Percentiles rank a stretch among this genome's conserved stretches.
Conservation (phyloP, 2,329 filamentous ascomycete species). For the Xylariales sp. region DNA sequence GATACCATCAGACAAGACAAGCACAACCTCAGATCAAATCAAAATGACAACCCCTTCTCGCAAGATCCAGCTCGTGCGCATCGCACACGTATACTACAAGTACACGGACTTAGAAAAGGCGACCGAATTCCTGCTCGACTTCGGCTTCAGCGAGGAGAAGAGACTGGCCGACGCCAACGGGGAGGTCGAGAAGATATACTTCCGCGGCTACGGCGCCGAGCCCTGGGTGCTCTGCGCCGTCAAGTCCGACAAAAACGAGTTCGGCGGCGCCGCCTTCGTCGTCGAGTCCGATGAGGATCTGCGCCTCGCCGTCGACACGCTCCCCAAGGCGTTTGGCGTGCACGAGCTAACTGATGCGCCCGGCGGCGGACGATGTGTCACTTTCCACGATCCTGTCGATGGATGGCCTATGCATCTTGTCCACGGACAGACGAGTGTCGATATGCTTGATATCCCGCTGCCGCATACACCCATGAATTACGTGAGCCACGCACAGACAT, state of each 20-base stretch:
- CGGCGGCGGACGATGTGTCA: constrained; percentile 64
- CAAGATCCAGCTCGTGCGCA: constrained; percentile 49
- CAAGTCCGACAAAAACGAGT: constrained; percentile 60
- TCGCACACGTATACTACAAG: constrained; percentile 61
- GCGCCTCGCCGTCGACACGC: constrained; percentile 58
- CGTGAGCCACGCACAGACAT: constrained; percentile 42
- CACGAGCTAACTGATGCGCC: constrained; percentile 62
- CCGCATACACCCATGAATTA: constrained; percentile 60
- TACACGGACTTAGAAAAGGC: constrained; percentile 58
- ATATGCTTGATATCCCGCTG: constrained; percentile 53
- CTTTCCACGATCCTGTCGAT: constrained; percentile 64
- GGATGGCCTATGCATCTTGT: constrained; percentile 69
- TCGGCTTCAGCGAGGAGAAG: constrained; percentile 58
- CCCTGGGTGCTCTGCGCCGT: constrained; percentile 69
- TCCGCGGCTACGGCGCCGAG: constrained; percentile 70
- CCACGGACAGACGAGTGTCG: constrained; percentile 60
- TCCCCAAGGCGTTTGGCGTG: constrained; percentile 61
- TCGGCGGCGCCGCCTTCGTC: constrained; percentile 68
- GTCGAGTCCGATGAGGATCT: constrained; percentile 68
- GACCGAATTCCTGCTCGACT: constrained; percentile 59
- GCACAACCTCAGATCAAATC: constrained; percentile 18
- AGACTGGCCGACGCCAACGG: constrained; percentile 34
- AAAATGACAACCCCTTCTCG: constrained; percentile 42
- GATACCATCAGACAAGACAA: neutral
- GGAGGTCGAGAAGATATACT: constrained; percentile 62